Evolutionary conservation across 2,329 filamentous ascomycete species (phyloP), one percentile per base, ranked within the genome.

Genomic region (Ophiostoma australiae): DNA sequence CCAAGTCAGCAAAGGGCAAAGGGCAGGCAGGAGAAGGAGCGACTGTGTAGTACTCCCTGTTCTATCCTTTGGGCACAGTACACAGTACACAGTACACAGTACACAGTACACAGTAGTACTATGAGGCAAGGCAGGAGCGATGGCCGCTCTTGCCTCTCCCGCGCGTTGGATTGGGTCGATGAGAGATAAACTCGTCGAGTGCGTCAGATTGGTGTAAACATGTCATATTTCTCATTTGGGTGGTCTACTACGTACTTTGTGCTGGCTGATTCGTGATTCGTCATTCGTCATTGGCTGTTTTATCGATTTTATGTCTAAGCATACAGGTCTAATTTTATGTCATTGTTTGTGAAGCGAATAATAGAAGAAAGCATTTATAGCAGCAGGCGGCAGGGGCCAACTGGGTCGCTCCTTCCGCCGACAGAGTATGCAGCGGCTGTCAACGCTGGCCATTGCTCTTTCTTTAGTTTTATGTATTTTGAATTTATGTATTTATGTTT

Each of bases 371-470:
- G 17, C 17, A 48, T 48, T 61, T 61, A 37, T n/a, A 15, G 39
- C 17, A 37, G 13, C 10, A 27, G n/a, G 52, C 7, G n/a, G n/a
- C 27, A 31, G 55, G 23, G 55, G 23, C 55, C 55, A 15, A 1
- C 23, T 61, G 55, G 58, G 58, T 63, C 58, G 58, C 58, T 63
- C 58, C 58, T 63, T 63, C 58, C 58, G 31, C 52, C 52, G 10
- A 15, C 39, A 10, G 10, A 41, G 39, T 58, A 27, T 58, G 52
- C 52, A 58, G 52, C n/a, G 10, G 2, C 52, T 58, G 52, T 58
- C 52, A 58, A 13, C 20, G 15, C 52, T 17, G 23, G 52, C 52
- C 23, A n/a, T 58, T 58, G n/a, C 52, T 58, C 23, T 27, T 58
- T 27, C 23, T 27, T 58, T 27, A 13, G 8, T 27, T 23, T 15